Evolutionary conservation across 1,284 basidiomycete species (phyloP), one percentile per base, ranked within the genome.

Genomic region (Fomes fomentarius): DNA sequence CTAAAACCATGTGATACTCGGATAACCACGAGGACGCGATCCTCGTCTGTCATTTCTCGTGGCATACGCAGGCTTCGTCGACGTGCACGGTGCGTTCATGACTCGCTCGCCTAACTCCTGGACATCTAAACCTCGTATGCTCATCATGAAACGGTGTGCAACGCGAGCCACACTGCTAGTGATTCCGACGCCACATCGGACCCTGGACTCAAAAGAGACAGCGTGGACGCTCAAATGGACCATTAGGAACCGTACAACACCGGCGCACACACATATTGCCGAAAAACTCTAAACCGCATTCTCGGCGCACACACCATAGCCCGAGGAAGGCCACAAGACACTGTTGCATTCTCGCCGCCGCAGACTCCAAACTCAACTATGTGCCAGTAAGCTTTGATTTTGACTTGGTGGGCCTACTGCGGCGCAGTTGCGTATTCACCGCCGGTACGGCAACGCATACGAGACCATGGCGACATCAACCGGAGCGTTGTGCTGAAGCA

Each of bases 371-470:
- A 10, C 35, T 38, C 5, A 19, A 38, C 10, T 38, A 17, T 30
- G 11, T 17, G 15, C 35, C n/a, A 11, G 33, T 45, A 47, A 28
- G 34, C 34, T 47, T 47, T 47, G 45, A 47, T 47, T 38, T 47
- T 37, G 45, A 47, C 38, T n/a, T n/a, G n/a, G n/a, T n/a, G n/a
- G n/a, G n/a, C n/a, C n/a, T n/a, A n/a, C n/a, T n/a, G 21, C 34
- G 8, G 34, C 28, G 33, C 34, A 37, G 33, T 47, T 47, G 45
- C 33, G 22, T 22, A 26, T 19, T 2, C 12, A 28, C 11, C 24
- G 25, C 41, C 1, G 28, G 14, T 30, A 8, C 7, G 39, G 21
- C 15, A n/a, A 5, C 11, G 21, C 39, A 25, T 12, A n/a, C 11
- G 9, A 8, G 39, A 25, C 39, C 14, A 24, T 8, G 10, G 11